Base-by-base conservation (phyloP, 495 filamentous ascomycete genomes). In the Parathielavia appendiculata region DNA sequence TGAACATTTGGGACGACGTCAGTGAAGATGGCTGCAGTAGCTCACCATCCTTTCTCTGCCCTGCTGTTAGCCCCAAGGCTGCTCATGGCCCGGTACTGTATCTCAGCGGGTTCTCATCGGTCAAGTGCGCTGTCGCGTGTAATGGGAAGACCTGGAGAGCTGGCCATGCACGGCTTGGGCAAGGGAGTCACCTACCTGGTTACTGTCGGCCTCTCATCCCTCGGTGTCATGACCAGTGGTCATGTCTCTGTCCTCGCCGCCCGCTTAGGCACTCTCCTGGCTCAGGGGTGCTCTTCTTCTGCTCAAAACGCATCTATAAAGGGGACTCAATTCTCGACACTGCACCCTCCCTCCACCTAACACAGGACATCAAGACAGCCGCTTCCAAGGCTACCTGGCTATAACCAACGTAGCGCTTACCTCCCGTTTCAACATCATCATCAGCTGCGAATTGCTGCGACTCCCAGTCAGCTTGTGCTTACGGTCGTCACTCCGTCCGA, bases 91-190 rank as follows among this genome's bases (percentile, higher is more conserved):
- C 30, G 23, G 1, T 11, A 32, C 22, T 30, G 10, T 23, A 19
- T 45, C 40, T 40, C 40, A 40, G 22, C 40, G 5, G 11, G 52
- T 54, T 54, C 32, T 22, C n/a, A 36, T 45, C 26, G 40, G 39
- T 22, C 14, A 35, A 41, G 30, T 17, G 51, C 39, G 16, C n/a
- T 54, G 51, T 9, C 17, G 39, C 26, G 35, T 45, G 51, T 17
- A 22, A n/a, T n/a, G n/a, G n/a, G n/a, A n/a, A n/a, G 1, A 36
- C 5, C 50, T 36, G 35, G n/a, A 35, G 16, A 36, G 30, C n/a
- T 26, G 11, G 17, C 40, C 52, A 32, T n/a, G 40, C 39, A 17
- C 52, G 45, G 40, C 41, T 23, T 11, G 2, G 2, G 10, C 0
- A 0, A 19, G 26, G 26, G 26, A 39, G 36, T 39, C 34, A 52